Conservation (phyloP, 2,329 filamentous ascomycete genomes). For the Rutstroemia sp. region DNA sequence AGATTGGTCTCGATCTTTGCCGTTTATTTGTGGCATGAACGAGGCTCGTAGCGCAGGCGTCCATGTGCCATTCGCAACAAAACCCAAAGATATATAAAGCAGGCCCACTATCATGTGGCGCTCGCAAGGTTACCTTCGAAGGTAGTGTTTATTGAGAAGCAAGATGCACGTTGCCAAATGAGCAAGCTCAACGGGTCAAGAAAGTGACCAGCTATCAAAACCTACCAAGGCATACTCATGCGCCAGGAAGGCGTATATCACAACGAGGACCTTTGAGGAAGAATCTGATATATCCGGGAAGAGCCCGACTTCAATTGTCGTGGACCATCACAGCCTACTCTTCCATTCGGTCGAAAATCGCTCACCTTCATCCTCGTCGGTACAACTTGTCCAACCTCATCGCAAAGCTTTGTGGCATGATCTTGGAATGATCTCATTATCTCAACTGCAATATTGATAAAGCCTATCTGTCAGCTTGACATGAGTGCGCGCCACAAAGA, state of each 20-base stretch:
- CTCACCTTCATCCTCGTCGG: too few relatives aligned
- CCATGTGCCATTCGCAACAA: not conserved
- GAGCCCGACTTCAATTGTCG: not conserved
- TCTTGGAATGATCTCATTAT: not conserved
- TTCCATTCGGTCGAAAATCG: not conserved
- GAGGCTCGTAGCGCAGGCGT: not conserved
- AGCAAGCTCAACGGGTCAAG: not conserved
- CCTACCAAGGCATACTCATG: not conserved
- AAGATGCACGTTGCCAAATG: not conserved
- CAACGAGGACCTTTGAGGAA: not conserved
- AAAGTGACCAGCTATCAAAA: not conserved
- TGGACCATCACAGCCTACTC: not conserved
- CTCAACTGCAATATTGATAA: not conserved
- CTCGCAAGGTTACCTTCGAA: not conserved
- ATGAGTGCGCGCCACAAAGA: not conserved
- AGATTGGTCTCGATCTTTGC: not conserved
- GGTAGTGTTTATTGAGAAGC: not conserved
- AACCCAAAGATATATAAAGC: not conserved
- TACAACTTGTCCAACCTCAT: too few relatives aligned
- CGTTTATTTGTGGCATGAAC: not conserved
- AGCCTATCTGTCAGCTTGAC: not conserved
- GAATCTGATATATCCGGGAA: too few relatives aligned
- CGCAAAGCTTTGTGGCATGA: not conserved
- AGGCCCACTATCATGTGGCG: not conserved
- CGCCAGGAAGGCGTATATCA: not conserved